Evolutionary conservation across 2,329 filamentous ascomycete species (phyloP), one percentile per base, ranked within the genome.

Genomic region (Juglanconis oblonga): DNA sequence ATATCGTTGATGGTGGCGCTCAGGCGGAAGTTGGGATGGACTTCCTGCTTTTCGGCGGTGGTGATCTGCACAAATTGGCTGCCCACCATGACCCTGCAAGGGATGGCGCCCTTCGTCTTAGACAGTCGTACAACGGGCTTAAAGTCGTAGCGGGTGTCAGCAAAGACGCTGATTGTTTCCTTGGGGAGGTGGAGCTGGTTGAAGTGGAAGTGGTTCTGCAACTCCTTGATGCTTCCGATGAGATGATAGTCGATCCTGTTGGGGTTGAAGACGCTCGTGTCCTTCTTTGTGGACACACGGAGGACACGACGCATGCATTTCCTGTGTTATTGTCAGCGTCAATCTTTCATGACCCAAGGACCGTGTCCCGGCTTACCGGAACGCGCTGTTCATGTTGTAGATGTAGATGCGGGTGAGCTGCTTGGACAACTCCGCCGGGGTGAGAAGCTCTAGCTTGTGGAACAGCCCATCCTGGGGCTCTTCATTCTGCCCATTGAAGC

Each of bases 331-430:
- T 5, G 48, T 49, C 9, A 57, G 47, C 17, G 3, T 42, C 44
- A 10, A 2, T 55, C 3, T 17, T 10, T 53, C 42, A 57, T 40
- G 10, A 13, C 2, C 4, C 7, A 8, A 13, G 8, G 45, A 38
- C 13, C 11, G 42, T 8, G 7, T 35, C 36, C 4, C 17, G 56
- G n/a, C 76, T 63, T 73, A 83, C 81, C 83, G 81, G 70, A 87
- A 89, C 10, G 85, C 82, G 67, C 84, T 88, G 67, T 90, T 90
- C 86, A 89, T 89, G 68, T 90, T 90, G 72, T 90, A 89, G 14
- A 90, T 79, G 64, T 89, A 90, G 45, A 88, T 79, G 42, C 86
- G 79, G 1, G 81, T 77, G 4, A 89, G 74, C 61, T 87, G 83
- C 55, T 78, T 79, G 1, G 81, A 79, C 49, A 89, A 71, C 66